Conservation (phyloP, 73 alveolate genomes). For the Paraurostyla sp. region DNA sequence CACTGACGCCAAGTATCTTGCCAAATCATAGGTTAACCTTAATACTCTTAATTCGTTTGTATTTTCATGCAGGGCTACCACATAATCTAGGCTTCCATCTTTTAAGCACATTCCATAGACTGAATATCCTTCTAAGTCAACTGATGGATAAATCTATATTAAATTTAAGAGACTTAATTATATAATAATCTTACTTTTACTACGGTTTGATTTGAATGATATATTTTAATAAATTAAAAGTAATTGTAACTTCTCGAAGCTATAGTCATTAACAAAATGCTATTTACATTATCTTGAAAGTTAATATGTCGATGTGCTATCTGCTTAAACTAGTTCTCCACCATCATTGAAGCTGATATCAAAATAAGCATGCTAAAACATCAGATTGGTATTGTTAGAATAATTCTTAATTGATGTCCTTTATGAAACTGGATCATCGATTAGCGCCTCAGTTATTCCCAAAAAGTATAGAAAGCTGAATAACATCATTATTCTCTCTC, state of each 20-base stretch:
- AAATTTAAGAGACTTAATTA: not conserved
- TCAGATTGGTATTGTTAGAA: not conserved
- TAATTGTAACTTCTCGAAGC: constrained; percentile 38
- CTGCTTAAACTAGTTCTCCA: constrained; percentile 14
- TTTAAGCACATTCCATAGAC: constrained; percentile 61
- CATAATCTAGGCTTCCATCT: constrained; percentile 64
- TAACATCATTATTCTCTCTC: too few relatives aligned
- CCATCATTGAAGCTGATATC: constrained; percentile 21
- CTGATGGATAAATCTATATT: not conserved
- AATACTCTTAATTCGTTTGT: constrained; percentile 58
- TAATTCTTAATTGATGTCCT: not conserved
- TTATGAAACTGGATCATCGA: constrained; percentile 41
- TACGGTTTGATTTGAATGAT: constrained; percentile 4
- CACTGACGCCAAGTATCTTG: not conserved
- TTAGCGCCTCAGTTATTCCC: not conserved
- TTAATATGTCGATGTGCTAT: not conserved
- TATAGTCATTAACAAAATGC: not conserved
- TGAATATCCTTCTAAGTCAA: constrained; percentile 46
- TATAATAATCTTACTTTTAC: not conserved
- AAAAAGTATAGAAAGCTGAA: too few relatives aligned
- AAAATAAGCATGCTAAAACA: constrained; percentile 52
- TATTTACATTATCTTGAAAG: constrained; percentile 45
- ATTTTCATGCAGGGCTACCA: constrained; percentile 36
- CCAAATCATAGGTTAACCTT: not conserved
- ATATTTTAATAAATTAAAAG: constrained; percentile 16